These are phyloP conservation scores for Hygrophila difformis DNA, from an alignment of 257 asterid genomes.

Conservation along the genomic window DNA sequence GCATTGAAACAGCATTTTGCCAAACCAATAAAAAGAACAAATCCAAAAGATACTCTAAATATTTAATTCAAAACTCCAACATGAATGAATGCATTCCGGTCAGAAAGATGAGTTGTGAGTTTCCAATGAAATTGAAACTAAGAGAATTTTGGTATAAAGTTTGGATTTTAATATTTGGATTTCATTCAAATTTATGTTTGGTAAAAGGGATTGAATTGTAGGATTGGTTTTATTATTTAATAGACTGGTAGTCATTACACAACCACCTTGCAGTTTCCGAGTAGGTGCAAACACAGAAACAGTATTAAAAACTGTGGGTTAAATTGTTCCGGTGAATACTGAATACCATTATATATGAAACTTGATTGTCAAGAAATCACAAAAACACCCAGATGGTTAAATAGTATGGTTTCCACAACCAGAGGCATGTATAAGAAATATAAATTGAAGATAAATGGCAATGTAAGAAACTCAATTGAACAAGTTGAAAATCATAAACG, in stretches of 20 bases:
- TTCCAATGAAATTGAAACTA: too few relatives aligned
- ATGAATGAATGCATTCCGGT: too few relatives aligned
- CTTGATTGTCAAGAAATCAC: not conserved
- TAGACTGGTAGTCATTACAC: not conserved
- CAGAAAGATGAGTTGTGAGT: too few relatives aligned
- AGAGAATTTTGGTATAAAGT: too few relatives aligned
- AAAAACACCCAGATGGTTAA: not conserved
- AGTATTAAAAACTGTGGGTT: not conserved
- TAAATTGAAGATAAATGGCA: not conserved
- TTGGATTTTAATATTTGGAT: too few relatives aligned
- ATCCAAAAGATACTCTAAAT: not conserved
- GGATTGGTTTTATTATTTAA: too few relatives aligned
- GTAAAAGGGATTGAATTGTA: too few relatives aligned
- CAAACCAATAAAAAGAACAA: too few relatives aligned
- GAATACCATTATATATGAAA: not conserved
- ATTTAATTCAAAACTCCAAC: too few relatives aligned
- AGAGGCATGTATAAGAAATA: slow-evolving; percentile 1
- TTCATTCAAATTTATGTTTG: too few relatives aligned
- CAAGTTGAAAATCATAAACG: slow-evolving; percentile 4
- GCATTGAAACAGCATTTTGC: too few relatives aligned
- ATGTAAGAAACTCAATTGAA: not conserved
- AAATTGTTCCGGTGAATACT: not conserved
- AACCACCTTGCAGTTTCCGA: not conserved
- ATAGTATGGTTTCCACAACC: slow-evolving; percentile 2
- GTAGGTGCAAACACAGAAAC: not conserved